Conservation (phyloP, 2,329 filamentous ascomycete genomes). For the Microcera coccophila region DNA sequence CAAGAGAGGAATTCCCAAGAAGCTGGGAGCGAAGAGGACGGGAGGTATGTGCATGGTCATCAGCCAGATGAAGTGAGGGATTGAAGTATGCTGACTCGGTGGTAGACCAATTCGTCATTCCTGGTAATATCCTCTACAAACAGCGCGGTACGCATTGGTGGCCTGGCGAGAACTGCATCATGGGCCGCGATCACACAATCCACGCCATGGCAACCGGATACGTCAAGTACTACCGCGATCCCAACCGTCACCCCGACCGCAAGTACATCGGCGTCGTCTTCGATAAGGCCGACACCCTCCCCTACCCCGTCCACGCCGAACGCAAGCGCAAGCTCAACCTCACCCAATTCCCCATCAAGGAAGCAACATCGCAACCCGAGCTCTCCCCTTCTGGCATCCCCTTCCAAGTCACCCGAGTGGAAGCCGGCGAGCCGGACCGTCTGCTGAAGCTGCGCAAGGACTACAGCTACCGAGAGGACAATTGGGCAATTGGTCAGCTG, state of each 20-base stretch:
- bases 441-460: constrained; percentile 49
- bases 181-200: constrained; percentile 96
- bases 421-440: constrained; percentile 42
- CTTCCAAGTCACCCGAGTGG: constrained; percentile 41
- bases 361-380: constrained; percentile 34
- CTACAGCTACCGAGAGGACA: constrained; percentile 59
- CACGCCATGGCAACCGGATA: constrained; percentile 82
- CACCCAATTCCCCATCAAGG: constrained; percentile 50
- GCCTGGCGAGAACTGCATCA: constrained; percentile 89
- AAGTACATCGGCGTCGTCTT: constrained; percentile 95
- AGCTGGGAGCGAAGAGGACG: constrained; percentile 89
- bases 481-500: constrained; percentile 55
- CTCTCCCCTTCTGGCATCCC: constrained; percentile 51
- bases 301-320: constrained; percentile 69
- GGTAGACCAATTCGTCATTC: constrained; percentile 83
- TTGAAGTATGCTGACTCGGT: constrained; percentile 12
- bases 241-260: constrained; percentile 72
- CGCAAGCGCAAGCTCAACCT: constrained; percentile 74
- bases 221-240: constrained; percentile 95
- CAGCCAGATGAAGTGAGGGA: not conserved
- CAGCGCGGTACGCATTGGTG: constrained; percentile 94
- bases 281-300: constrained; percentile 74
- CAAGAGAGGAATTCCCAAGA: constrained; percentile 65
- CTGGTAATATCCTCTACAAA: constrained; percentile 96
- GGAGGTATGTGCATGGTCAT: constrained; percentile 59